Base-by-base conservation (phyloP, 345 rosid species). In the Lepidium sativum region DNA sequence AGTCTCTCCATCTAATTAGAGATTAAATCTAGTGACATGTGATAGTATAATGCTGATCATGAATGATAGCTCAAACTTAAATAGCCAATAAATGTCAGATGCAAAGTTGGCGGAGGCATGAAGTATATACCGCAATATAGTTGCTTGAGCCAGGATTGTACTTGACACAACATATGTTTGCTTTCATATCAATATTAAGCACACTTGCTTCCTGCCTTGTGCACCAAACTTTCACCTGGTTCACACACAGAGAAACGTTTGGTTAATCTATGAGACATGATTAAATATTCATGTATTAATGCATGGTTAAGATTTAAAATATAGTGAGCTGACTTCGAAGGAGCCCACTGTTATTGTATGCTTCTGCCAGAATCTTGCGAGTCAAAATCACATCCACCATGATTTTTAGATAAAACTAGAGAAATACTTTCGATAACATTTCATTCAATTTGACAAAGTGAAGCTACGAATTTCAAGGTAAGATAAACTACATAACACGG, bases 221-320 rank as follows among this genome's bases (percentile, higher is more conserved):
- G 86, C 99, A 88, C 99, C 97, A 94, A 75, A 94, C 95, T 81
- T 94, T 94, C 35, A 88, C 99, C 99, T 94, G 84, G 54, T 78
- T 53, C 59, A 53, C 38, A 35, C 59, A 44, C 38, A 60, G 1
- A 40, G 27, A 25, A 25, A 57, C 17, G 58, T 21, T 32, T 41
- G 45, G 42, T 2, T 65, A 40, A 12, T 47, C 14, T 47, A 34
- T 47, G 23, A 14, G 42, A 60, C 38, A 29, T 59, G 51, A 42
- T 59, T 31, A 41, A 15, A 27, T 3, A 32, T 27, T 2, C 2
- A 41, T 9, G 47, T 18, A 39, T 9, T 41, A 15, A 59, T 27
- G 20, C 8, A 37, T 13, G 33, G 33, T 38, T 38, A 13, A 20
- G 33, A 18, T 13, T 37, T 27, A 15, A 42, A 6, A 15, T 27